Conservation (phyloP, 2,329 filamentous ascomycete species). For the Neocucurbitaria cava region DNA sequence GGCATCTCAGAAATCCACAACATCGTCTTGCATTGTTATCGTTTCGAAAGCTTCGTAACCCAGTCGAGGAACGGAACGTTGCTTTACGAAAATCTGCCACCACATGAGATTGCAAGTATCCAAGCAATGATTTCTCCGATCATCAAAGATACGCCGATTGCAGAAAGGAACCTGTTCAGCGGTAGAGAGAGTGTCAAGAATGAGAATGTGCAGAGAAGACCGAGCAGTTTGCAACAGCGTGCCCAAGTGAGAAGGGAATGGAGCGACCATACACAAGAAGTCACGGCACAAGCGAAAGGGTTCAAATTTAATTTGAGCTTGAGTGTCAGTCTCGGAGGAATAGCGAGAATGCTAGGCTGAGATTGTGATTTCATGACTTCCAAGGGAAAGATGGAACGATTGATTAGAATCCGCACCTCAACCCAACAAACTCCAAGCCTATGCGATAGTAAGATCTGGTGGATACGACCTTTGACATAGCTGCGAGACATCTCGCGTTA, state of each 20-base stretch:
- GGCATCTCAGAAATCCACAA: conserved; percentile 29
- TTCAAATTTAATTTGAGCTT: conserved; percentile 41
- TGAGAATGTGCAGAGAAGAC: conserved; percentile 9
- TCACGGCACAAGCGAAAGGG: conserved; percentile 32
- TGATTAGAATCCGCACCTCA: too few species aligned
- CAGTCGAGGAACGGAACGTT: conserved; percentile 33
- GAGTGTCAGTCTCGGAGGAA: conserved; percentile 32
- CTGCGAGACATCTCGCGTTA: too few species aligned
- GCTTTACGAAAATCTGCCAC: conserved; percentile 34
- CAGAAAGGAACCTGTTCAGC: conserved; percentile 5
- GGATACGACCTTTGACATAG: too few species aligned
- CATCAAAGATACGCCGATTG: conserved; percentile 21
- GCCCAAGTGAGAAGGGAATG: conserved; percentile 35
- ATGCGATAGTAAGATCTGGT: too few species aligned
- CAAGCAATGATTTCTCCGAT: conserved; percentile 28
- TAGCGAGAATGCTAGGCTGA: conserved; percentile 31
- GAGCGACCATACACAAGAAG: conserved; percentile 32
- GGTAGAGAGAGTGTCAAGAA: conserved; percentile 8
- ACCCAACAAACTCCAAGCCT: too few species aligned
- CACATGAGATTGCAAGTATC: conserved; percentile 26
- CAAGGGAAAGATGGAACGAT: neutral
- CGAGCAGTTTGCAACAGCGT: conserved; percentile 28
- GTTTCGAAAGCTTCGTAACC: conserved; percentile 39
- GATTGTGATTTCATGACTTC: neutral
- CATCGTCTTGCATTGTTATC: conserved; percentile 39